phyloP scores from a whole-genome alignment of 768 basidiomycete species.

The Pisolithus microcarpus region DNA sequence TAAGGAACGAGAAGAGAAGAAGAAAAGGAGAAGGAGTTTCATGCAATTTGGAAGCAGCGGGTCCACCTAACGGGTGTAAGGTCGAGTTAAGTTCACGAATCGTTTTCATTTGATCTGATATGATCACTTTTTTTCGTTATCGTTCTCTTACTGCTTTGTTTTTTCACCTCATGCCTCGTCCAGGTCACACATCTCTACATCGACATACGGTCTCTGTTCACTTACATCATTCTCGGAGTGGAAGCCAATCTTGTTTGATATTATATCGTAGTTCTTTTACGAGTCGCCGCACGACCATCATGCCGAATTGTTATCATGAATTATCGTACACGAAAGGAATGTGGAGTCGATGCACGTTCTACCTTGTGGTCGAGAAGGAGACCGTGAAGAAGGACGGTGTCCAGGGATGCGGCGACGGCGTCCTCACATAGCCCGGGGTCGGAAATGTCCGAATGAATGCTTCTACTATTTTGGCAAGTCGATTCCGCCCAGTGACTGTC shows the following conservation, averaged over 20 bases:
- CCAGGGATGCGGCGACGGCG: background rate
- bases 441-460: background rate
- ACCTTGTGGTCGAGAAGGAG: too few species aligned
- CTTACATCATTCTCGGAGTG: background rate
- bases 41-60: slow-evolving; percentile 33
- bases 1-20: slow-evolving; percentile 50
- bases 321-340: background rate
- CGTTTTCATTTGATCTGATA: background rate
- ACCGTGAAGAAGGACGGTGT: background rate
- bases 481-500: too few species aligned
- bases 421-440: background rate
- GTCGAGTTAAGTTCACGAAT: slow-evolving; percentile 1
- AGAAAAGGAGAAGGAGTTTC: slow-evolving; percentile 56
- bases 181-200: background rate
- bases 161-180: background rate
- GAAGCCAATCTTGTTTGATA: background rate
- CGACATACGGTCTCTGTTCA: slow-evolving; percentile 4
- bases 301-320: background rate
- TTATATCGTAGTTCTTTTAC: background rate
- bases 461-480: background rate
- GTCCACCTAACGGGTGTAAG: background rate
- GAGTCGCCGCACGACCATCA: background rate
- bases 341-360: too few species aligned
- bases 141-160: background rate
- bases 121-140: background rate